Evolutionary conservation across 1,284 basidiomycete genomes (phyloP).

Genomic region (Apiotrichum akiyoshidainum): DNA sequence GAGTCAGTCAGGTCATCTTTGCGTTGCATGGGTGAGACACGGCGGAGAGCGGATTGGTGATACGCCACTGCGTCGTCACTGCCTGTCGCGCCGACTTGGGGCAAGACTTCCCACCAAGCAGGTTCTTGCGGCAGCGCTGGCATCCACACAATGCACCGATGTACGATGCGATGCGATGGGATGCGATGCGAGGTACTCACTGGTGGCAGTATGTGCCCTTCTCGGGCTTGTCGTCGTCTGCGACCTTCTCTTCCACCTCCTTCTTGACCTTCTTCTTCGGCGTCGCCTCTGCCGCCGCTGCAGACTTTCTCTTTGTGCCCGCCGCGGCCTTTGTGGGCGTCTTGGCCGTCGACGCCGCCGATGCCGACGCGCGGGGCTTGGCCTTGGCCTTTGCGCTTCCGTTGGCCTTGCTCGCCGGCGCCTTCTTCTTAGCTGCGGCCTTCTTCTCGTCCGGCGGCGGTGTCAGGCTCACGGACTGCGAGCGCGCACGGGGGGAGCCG

Average conservation of each 20-base stretch:
- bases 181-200: conserved; percentile 13
- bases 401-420: conserved; percentile 2
- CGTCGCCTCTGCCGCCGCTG: background rate
- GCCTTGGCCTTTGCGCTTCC: background rate
- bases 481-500: background rate
- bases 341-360: background rate
- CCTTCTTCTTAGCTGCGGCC: conserved; percentile 2
- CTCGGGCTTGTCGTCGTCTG: conserved; percentile 12
- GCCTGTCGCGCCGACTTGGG: no score
- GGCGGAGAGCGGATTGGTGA: no score
- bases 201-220: conserved; percentile 35
- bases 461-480: background rate
- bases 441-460: background rate
- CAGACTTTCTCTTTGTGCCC: conserved; percentile 12
- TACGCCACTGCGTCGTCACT: no score
- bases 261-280: conserved; percentile 13
- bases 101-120: background rate
- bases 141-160: background rate
- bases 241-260: background rate
- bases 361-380: background rate
- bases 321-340: background rate
- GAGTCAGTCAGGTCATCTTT: background rate
- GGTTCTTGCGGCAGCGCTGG: background rate
- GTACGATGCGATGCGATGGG: background rate
- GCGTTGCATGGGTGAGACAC: no score